A percentile compares a stretch with the other conserved stretches of the same genome.
Evolutionary conservation across 306 rosid species (phyloP).

Genomic region (Cucurbita moschata): DNA sequence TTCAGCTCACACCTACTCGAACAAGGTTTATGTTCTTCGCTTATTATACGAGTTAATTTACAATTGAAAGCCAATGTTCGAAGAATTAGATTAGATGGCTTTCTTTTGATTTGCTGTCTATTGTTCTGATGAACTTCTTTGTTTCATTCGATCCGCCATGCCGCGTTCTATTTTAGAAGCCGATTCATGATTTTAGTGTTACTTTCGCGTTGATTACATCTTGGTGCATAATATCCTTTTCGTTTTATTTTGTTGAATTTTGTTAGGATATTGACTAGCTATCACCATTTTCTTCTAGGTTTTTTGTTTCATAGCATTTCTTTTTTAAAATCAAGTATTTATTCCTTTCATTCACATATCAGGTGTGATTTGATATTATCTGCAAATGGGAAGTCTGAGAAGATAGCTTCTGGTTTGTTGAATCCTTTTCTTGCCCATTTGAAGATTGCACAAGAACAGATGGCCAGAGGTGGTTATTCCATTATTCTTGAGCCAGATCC

Average conservation of each 20-base stretch:
- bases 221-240: background rate
- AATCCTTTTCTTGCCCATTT: constrained; percentile 82
- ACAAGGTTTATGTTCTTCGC: constrained; percentile 39
- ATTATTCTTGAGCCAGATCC: constrained; percentile 73
- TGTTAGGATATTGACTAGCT: background rate
- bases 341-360: background rate
- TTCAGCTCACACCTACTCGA: constrained; percentile 96
- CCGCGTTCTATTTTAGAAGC: constrained; percentile 3
- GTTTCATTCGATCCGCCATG: constrained; percentile 14
- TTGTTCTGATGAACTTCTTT: background rate
- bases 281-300: background rate
- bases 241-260: background rate
- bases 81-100: background rate
- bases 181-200: background rate
- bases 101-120: background rate
- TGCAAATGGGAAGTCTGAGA: constrained; percentile 82
- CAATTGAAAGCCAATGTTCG: constrained; percentile 4
- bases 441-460: constrained; percentile 90
- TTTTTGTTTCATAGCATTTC: background rate
- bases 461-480: constrained; percentile 92
- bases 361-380: constrained; percentile 90
- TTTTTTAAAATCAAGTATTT: background rate
- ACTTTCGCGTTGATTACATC: background rate
- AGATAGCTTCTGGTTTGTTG: constrained; percentile 82
- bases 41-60: constrained; percentile 3